phyloP scores from a whole-genome alignment of 768 basidiomycete species.

The Ephemerocybe angulata region DNA sequence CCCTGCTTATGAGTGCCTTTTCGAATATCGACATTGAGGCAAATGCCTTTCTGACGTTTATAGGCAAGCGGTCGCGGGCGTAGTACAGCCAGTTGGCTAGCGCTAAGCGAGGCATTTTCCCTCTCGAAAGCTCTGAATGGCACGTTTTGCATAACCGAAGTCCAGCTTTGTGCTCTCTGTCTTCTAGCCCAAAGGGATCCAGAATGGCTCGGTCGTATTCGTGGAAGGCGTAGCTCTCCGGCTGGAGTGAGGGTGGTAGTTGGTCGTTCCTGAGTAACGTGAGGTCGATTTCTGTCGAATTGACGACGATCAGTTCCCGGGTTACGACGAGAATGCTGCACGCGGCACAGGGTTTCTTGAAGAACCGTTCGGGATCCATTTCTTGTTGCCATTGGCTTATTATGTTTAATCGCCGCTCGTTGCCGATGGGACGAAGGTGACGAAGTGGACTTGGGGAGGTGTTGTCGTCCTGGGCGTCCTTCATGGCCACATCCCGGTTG shows the following conservation, averaged over 20 bases:
- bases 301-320: too few species aligned
- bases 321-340: background rate
- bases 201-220: background rate
- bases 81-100: constrained; percentile 5
- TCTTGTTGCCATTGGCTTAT: background rate
- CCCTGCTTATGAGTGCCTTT: background rate
- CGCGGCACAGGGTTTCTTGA: background rate
- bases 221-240: background rate
- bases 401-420: too few species aligned
- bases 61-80: background rate
- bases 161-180: background rate
- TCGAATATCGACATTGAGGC: background rate
- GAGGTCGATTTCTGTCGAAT: background rate
- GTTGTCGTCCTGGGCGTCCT: too few species aligned
- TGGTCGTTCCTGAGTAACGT: background rate
- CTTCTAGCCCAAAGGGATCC: background rate
- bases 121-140: background rate
- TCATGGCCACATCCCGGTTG: too few species aligned
- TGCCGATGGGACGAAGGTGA: too few species aligned
- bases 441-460: too few species aligned
- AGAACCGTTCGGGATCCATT: background rate
- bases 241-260: background rate
- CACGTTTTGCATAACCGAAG: background rate
- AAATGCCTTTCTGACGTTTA: background rate
- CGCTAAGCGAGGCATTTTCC: background rate